Base-by-base conservation (phyloP, 352 stramenopile genomes). In the Globisporangium parvum region DNA sequence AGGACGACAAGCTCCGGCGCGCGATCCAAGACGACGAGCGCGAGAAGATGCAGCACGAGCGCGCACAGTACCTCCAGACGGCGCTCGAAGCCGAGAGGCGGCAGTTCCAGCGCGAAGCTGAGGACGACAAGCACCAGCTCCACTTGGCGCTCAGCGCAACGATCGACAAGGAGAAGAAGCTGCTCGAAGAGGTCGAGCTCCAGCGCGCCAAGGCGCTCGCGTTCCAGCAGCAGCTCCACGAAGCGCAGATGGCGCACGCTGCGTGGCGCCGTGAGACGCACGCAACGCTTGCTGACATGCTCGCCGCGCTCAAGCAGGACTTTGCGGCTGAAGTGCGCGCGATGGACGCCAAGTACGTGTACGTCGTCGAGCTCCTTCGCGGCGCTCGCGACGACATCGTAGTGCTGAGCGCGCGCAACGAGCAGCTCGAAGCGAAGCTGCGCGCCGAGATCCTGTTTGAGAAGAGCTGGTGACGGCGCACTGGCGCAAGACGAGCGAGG, bases 1-100 rank as follows among this genome's bases (percentile, higher is more conserved):
- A 92, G 59, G 78, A 92, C 51, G 80, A 92, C 45, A 86, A 88
- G 55, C 58, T 92, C 18, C 71, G 80, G 23, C 73, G 78, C 46
- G 80, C 77, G 2, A 92, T 92, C 17, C 80, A 92, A 39, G 79
- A 89, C 17, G 82, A 90, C 46, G 82, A 92, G 57, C 75, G 82
- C n/a, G 69, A 88, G 48, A 91, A 92, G 51, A 90, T 89, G 78
- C 73, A 88, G 63, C 67, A 71, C 17, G 84, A 91, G 41, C 75
- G 78, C n/a, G 70, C 74, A 10, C 64, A 52, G 31, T 90, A 83
- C 54, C 57, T 93, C 21, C 66, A 87, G 50, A 58, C 65, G 18
- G 77, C 75, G 0, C 53, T 90, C n/a, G 80, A 88, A 12, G 75
- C 87, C 10, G 82, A 92, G 58, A 69, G 80, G 5, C 52, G 67